Percentiles rank a stretch among this genome's conserved stretches.
Conservation (phyloP, 768 basidiomycete species). For the Dentipellis fragilis region DNA sequence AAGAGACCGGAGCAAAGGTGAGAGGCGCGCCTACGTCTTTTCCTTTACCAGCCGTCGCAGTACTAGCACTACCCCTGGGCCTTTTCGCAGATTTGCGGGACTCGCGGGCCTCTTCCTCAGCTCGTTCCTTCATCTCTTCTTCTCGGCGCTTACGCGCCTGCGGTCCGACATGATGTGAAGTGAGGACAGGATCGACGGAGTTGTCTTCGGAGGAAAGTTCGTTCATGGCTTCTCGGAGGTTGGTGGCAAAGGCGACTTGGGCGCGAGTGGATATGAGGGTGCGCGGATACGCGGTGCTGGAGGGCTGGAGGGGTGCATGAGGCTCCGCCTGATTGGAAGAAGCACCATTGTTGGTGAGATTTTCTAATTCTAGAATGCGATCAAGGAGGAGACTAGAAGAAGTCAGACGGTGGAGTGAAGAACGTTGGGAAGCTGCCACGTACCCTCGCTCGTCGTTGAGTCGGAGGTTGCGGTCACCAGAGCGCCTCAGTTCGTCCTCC, state of each 20-base stretch:
- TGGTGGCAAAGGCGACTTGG: slow-evolving; percentile 35
- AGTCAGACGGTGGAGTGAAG: slow-evolving; percentile 8
- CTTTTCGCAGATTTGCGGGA: slow-evolving; percentile 25
- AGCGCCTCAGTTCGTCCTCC: slow-evolving; percentile 43
- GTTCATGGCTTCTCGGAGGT: slow-evolving; percentile 36
- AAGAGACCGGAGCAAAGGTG: slow-evolving; percentile 17
- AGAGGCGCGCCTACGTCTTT: slow-evolving; percentile 24
- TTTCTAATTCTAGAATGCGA: slow-evolving; percentile 53
- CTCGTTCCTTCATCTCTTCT: slow-evolving; percentile 27
- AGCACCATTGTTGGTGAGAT: slow-evolving; percentile 22
- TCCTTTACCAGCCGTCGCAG: slow-evolving; percentile 23
- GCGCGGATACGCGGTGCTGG: slow-evolving; percentile 39
- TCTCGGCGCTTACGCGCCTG: slow-evolving; percentile 33
- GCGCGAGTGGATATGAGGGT: slow-evolving; percentile 32
- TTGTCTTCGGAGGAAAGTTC: slow-evolving; percentile 38
- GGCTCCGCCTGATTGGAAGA: slow-evolving; percentile 13
- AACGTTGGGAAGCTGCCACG: slow-evolving; percentile 14
- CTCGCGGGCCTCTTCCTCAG: slow-evolving; percentile 39
- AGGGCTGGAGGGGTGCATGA: slow-evolving; percentile 24
- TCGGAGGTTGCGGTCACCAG: slow-evolving; percentile 53
- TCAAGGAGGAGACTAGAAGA: slow-evolving; percentile 39
- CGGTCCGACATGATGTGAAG: slow-evolving; percentile 37
- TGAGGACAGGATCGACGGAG: slow-evolving; percentile 32
- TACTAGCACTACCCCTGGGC: slow-evolving; percentile 15
- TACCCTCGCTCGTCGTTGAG: slow-evolving; percentile 58